Conservation (phyloP, 2,329 filamentous ascomycete genomes). For the Leptographium galeiforme region DNA sequence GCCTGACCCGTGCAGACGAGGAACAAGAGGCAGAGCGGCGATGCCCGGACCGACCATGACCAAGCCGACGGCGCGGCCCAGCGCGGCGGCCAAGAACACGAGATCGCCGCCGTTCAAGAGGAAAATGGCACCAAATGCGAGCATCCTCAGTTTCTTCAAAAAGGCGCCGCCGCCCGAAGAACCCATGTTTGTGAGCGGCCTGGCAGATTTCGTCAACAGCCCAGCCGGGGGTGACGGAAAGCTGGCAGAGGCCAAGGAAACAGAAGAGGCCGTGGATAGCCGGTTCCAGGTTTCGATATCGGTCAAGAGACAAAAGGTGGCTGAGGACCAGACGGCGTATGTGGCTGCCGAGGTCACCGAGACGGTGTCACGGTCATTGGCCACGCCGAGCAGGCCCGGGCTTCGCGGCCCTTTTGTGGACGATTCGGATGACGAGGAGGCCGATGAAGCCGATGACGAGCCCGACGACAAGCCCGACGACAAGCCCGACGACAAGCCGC, state of each 20-base stretch:
- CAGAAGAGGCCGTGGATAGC: background rate
- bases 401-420: conserved; percentile 50
- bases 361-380: conserved; percentile 29
- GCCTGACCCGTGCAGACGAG: too few species aligned
- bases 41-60: conserved; percentile 4
- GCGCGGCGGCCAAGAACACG: conserved; percentile 2
- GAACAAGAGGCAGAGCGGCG: background rate
- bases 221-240: conserved; percentile 12
- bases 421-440: conserved; percentile 20
- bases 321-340: background rate
- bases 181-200: conserved; percentile 35
- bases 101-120: background rate
- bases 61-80: conserved; percentile 2
- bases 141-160: conserved; percentile 63
- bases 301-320: conserved; percentile 3
- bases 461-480: background rate
- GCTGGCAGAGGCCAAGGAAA: background rate
- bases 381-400: conserved; percentile 4
- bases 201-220: background rate
- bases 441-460: background rate
- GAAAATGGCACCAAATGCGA: conserved; percentile 18
- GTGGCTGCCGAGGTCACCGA: conserved; percentile 15
- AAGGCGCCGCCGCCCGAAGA: conserved; percentile 49
- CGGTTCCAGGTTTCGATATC: background rate
- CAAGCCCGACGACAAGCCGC: background rate